phyloP scores from a whole-genome alignment of 1,139 yeast genomes.

The Suhomyces anneliseae region DNA sequence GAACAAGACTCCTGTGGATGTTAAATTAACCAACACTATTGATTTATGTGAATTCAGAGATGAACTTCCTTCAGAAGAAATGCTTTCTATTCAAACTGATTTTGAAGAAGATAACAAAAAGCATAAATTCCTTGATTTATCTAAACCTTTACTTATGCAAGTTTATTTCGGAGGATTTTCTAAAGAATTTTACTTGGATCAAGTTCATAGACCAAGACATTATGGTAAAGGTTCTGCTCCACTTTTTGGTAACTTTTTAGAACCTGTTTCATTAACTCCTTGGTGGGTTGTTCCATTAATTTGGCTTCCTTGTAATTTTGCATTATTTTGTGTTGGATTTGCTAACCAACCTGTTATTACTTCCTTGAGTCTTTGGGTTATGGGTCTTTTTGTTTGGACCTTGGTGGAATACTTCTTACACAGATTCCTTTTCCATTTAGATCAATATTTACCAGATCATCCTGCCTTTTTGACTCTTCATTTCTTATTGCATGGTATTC shows the following conservation, averaged over 20 bases:
- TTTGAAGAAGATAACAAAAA: conserved; percentile 64
- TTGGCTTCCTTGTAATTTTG: conserved; percentile 83
- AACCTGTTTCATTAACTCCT: conserved; percentile 48
- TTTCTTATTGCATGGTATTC: conserved; percentile 91
- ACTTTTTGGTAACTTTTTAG: conserved; percentile 49
- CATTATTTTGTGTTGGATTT: conserved; percentile 43
- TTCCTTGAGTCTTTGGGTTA: conserved; percentile 45
- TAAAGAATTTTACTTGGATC: conserved; percentile 89
- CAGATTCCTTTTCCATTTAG: conserved; percentile 91
- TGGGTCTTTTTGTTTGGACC: conserved; percentile 90
- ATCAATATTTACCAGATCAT: conserved; percentile 79
- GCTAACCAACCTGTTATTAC: conserved; percentile 34
- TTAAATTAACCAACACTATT: conserved; percentile 25
- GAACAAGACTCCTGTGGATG: conserved; percentile 45
- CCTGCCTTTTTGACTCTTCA: conserved; percentile 75
- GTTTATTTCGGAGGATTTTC: conserved; percentile 71
- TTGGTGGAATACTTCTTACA: conserved; percentile 84
- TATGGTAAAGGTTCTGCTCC: conserved; percentile 84
- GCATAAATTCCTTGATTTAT: conserved; percentile 84
- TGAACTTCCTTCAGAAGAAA: conserved; percentile 68
- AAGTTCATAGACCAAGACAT: conserved; percentile 96
- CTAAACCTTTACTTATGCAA: conserved; percentile 77
- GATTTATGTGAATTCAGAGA: conserved; percentile 52
- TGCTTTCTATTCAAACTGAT: conserved; percentile 77
- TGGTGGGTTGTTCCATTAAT: conserved; percentile 77